Evolutionary conservation across 2,329 filamentous ascomycete species (phyloP).

Genomic region (Metarhizium guizhouense): DNA sequence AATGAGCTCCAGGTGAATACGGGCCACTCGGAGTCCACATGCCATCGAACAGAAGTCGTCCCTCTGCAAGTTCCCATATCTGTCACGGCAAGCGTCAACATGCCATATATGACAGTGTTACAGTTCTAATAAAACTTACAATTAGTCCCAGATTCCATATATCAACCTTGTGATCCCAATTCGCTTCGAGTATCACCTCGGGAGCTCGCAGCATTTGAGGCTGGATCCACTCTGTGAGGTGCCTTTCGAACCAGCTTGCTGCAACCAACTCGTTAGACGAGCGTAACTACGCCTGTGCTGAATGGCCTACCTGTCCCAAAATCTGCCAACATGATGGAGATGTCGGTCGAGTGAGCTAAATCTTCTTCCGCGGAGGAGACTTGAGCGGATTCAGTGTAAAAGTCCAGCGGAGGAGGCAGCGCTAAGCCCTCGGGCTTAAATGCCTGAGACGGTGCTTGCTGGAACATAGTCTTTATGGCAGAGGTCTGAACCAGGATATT

Average conservation of each 20-base stretch:
- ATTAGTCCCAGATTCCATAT: conserved; percentile 15
- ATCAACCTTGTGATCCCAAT: conserved; percentile 16
- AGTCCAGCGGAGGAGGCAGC: background rate
- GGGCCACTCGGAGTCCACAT: conserved; percentile 8
- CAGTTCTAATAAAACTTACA: background rate
- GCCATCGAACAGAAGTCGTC: conserved; percentile 15
- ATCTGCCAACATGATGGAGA: conserved; percentile 8
- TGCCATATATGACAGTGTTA: background rate
- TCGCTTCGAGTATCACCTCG: conserved; percentile 16
- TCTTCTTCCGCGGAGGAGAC: conserved; percentile 11
- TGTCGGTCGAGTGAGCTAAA: background rate
- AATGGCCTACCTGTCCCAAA: conserved; percentile 12
- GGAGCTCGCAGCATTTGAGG: conserved; percentile 15
- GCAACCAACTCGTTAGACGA: background rate
- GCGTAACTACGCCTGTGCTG: background rate
- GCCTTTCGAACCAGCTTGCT: conserved; percentile 16
- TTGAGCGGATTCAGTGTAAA: conserved; percentile 1
- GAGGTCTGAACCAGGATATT: conserved; percentile 16
- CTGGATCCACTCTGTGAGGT: conserved; percentile 18
- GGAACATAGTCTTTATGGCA: conserved; percentile 12
- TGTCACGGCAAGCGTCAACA: background rate
- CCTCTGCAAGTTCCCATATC: conserved; percentile 16
- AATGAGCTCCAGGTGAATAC: conserved; percentile 15
- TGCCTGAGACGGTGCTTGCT: conserved; percentile 3
- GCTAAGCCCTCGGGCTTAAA: background rate